phyloP scores from a whole-genome alignment of 2,329 filamentous ascomycete genomes.

The Fusarium euwallaceae region DNA sequence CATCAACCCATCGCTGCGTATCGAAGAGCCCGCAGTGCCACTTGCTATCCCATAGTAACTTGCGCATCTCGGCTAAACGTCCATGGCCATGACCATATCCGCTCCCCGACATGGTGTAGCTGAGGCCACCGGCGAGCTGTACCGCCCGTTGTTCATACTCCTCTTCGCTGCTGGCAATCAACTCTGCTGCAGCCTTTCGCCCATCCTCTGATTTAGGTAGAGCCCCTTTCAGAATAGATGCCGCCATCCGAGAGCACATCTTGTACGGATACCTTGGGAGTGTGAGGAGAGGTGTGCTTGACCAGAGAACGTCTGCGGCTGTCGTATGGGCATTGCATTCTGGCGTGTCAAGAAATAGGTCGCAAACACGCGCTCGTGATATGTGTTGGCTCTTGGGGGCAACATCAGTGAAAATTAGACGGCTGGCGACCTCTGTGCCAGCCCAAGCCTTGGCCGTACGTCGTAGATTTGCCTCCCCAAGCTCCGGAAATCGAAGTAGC shows the following conservation, averaged over 20 bases:
- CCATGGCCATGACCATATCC: slow-evolving; percentile 71
- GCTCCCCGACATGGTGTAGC: slow-evolving; percentile 63
- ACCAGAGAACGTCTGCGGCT: slow-evolving; percentile 96
- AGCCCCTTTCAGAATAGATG: slow-evolving; percentile 91
- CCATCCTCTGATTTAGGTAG: slow-evolving; percentile 81
- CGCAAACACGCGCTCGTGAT: slow-evolving; percentile 88
- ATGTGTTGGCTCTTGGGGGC: slow-evolving; percentile 96
- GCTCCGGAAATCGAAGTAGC: slow-evolving; percentile 95
- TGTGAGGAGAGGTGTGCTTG: slow-evolving; percentile 91
- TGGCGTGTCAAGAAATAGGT: slow-evolving; percentile 95
- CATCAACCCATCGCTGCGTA: slow-evolving; percentile 89
- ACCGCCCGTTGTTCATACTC: slow-evolving; percentile 88
- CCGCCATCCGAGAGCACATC: slow-evolving; percentile 99
- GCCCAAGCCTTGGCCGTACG: slow-evolving; percentile 88
- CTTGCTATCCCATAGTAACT: slow-evolving; percentile 83
- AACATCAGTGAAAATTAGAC: slow-evolving; percentile 95
- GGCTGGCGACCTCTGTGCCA: slow-evolving; percentile 83
- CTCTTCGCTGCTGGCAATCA: slow-evolving; percentile 82
- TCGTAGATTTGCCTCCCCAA: slow-evolving; percentile 88
- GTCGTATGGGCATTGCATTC: slow-evolving; percentile 99
- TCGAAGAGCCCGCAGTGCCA: slow-evolving; percentile 93
- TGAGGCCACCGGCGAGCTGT: slow-evolving; percentile 72
- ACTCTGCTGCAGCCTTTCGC: slow-evolving; percentile 74
- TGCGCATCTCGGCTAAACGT: slow-evolving; percentile 82
- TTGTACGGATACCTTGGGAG: slow-evolving; percentile 94